These are phyloP conservation scores for Pythium coloratum DNA, from an alignment of 352 stramenopile genomes.

Conservation along the genomic window DNA sequence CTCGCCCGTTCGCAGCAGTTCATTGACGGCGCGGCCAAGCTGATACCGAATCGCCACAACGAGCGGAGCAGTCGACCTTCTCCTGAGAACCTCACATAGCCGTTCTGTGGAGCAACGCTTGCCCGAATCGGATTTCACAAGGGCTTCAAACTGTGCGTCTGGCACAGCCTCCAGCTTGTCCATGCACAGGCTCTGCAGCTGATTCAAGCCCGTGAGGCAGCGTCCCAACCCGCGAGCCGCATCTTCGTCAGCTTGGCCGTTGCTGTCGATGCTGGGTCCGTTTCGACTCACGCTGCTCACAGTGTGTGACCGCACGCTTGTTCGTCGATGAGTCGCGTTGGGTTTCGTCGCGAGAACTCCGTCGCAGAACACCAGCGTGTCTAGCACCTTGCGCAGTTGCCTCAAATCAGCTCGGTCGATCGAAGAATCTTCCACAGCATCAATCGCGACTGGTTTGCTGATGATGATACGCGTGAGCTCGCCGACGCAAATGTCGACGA, in stretches of 20 bases:
- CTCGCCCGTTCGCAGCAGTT: conserved; percentile 58
- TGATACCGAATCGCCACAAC: conserved; percentile 82
- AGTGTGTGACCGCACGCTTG: conserved; percentile 11
- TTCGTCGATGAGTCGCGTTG: conserved; percentile 26
- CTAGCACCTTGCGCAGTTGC: conserved; percentile 32
- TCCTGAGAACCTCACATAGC: conserved; percentile 58
- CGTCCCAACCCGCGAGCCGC: conserved; percentile 9
- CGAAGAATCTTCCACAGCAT: background rate
- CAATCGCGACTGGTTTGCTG: background rate
- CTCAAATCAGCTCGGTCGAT: conserved; percentile 14
- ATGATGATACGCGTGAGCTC: conserved; percentile 37
- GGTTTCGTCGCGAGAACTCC: conserved; percentile 45
- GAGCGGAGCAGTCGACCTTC: conserved; percentile 62
- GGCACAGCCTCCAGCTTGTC: conserved; percentile 48
- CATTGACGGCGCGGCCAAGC: conserved; percentile 75
- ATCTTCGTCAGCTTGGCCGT: conserved; percentile 11
- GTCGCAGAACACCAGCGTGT: conserved; percentile 67
- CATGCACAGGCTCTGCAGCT: conserved; percentile 59
- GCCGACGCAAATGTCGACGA: conserved; percentile 64
- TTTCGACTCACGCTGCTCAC: conserved; percentile 10
- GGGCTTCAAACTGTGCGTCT: conserved; percentile 50
- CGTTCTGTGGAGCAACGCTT: conserved; percentile 66
- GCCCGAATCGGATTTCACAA: conserved; percentile 64
- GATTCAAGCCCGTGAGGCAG: conserved; percentile 18
- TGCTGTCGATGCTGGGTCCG: conserved; percentile 14